Evolutionary conservation across 2,329 filamentous ascomycete species (phyloP).

Genomic region (Colletotrichum sp.): DNA sequence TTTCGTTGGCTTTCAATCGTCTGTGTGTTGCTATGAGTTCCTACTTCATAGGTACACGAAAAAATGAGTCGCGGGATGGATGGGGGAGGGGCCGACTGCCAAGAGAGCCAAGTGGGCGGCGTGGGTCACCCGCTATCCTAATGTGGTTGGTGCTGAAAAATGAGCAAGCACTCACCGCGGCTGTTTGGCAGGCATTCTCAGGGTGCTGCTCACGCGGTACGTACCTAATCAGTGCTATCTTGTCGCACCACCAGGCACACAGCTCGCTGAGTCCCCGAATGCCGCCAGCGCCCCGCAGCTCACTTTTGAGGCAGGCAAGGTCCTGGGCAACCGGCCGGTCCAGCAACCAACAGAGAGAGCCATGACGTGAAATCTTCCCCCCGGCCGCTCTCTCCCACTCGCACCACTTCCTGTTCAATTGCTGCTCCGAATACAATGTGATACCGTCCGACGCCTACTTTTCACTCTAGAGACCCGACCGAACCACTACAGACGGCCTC

Average conservation of each 20-base stretch:
- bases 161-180: neutral
- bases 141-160: neutral
- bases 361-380: constrained; percentile 16
- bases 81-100: neutral
- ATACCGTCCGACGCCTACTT: constrained; percentile 37
- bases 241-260: neutral
- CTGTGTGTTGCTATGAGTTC: neutral
- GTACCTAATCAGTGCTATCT: neutral
- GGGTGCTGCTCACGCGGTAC: neutral
- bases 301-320: constrained; percentile 1
- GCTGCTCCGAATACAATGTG: constrained; percentile 11
- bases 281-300: constrained; percentile 17
- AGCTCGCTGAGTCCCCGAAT: constrained; percentile 10
- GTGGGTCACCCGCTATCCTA: neutral
- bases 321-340: constrained; percentile 9
- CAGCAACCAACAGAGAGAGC: constrained; percentile 18
- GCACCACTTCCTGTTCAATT: neutral
- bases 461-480: constrained; percentile 52
- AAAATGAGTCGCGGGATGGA: neutral
- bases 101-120: neutral
- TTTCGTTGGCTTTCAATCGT: neutral
- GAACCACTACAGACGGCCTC: constrained; percentile 24
- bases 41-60: neutral
- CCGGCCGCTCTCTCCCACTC: neutral
- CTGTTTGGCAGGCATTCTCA: neutral